These are phyloP conservation scores for Sporothrix inflata DNA, from an alignment of 2,329 filamentous ascomycete species.

Conservation along the genomic window DNA sequence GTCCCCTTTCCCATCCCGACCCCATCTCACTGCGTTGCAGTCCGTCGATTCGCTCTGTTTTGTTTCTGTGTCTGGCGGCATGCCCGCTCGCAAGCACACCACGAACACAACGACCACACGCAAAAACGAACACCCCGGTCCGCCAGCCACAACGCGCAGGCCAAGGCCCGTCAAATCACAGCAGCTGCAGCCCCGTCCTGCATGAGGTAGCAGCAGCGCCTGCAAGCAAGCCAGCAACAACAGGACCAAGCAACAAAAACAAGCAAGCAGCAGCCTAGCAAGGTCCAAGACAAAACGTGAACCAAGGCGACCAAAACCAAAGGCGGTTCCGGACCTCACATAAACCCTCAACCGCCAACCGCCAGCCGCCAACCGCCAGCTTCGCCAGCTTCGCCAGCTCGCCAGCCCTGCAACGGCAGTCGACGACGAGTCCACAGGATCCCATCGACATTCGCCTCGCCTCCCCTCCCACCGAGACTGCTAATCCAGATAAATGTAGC, in stretches of 20 bases:
- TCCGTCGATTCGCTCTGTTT: background rate
- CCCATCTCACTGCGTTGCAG: background rate
- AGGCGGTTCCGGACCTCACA: slow-evolving; percentile 9
- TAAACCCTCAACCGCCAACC: slow-evolving; percentile 8
- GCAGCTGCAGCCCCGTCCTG: slow-evolving; percentile 19
- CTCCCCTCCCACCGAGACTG: background rate
- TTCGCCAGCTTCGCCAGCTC: background rate
- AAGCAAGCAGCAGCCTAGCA: slow-evolving; percentile 21
- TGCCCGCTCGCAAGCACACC: background rate
- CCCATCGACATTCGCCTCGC: background rate
- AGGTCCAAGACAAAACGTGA: background rate
- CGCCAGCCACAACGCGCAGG: slow-evolving; percentile 7
- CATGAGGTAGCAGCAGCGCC: slow-evolving; percentile 21
- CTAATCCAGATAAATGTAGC: slow-evolving; percentile 31
- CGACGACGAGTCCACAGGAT: background rate
- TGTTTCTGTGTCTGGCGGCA: background rate
- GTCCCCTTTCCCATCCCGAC: background rate
- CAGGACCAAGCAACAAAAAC: background rate
- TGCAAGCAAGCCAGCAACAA: background rate
- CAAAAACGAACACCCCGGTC: slow-evolving; percentile 7
- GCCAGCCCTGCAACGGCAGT: background rate
- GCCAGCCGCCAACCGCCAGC: background rate
- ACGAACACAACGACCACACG: background rate
- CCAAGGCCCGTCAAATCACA: slow-evolving; percentile 21
- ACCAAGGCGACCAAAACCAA: slow-evolving; percentile 21